phyloP scores from a whole-genome alignment of 2,329 filamentous ascomycete genomes.

The Colletotrichum tofieldiae region DNA sequence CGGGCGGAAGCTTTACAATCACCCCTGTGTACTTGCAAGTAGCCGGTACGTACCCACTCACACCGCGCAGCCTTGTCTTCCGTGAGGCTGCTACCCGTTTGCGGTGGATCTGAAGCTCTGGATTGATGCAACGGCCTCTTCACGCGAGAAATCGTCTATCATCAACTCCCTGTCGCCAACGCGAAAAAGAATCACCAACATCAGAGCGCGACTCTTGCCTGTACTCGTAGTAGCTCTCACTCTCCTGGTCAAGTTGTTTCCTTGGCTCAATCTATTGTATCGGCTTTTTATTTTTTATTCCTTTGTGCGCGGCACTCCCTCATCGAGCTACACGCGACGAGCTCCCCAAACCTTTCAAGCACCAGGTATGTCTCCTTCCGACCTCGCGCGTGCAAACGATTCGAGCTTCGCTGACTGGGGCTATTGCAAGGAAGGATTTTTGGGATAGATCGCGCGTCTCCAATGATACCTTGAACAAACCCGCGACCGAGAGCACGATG shows the following conservation, averaged over 20 bases:
- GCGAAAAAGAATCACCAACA: slow-evolving; percentile 9
- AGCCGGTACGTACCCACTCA: slow-evolving; percentile 17
- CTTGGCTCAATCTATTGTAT: slow-evolving; percentile 17
- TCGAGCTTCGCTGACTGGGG: slow-evolving; percentile 12
- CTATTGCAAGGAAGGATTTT: neutral
- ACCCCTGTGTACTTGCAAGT: neutral
- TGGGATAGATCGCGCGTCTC: slow-evolving; percentile 11
- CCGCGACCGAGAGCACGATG: slow-evolving; percentile 58
- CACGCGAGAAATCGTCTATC: slow-evolving; percentile 39
- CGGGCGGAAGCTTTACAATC: neutral
- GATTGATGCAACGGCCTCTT: slow-evolving; percentile 37
- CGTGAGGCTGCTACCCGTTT: slow-evolving; percentile 41
- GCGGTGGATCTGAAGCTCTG: slow-evolving; percentile 39
- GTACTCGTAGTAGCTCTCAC: neutral
- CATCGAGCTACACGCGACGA: slow-evolving; percentile 39
- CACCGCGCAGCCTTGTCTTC: slow-evolving; percentile 35
- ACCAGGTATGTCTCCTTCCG: slow-evolving; percentile 21
- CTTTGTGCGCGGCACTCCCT: slow-evolving; percentile 32
- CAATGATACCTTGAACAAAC: slow-evolving; percentile 45
- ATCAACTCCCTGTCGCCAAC: slow-evolving; percentile 23
- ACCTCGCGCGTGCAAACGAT: neutral
- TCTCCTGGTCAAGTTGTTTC: neutral
- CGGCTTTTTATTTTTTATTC: neutral
- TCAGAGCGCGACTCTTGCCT: slow-evolving; percentile 1
- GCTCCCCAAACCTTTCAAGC: slow-evolving; percentile 18